phyloP scores from a whole-genome alignment of 2,329 filamentous ascomycete species.

The Cercospora sesami region DNA sequence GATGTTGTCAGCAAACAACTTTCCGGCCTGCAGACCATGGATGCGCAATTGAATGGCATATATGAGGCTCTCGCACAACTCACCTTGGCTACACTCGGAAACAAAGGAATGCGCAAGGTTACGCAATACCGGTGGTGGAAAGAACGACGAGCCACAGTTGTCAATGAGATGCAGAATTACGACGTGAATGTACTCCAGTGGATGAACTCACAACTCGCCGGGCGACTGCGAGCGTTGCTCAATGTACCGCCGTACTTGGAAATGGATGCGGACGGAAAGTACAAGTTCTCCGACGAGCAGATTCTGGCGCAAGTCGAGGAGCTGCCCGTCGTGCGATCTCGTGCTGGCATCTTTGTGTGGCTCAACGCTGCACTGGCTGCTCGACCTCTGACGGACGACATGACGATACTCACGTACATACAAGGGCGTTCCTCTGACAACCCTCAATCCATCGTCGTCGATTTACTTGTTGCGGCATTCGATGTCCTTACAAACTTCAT shows the following conservation, averaged over 20 bases:
- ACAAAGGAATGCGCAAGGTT: conserved; percentile 29
- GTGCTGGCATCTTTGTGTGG: conserved; percentile 82
- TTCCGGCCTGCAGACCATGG: conserved; percentile 32
- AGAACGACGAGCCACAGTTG: conserved; percentile 28
- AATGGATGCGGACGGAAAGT: conserved; percentile 64
- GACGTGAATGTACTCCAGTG: conserved; percentile 38
- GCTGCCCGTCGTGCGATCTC: conserved; percentile 69
- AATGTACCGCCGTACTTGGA: conserved; percentile 61
- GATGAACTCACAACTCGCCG: conserved; percentile 36
- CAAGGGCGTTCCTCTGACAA: conserved; percentile 85
- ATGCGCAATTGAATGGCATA: conserved; percentile 28
- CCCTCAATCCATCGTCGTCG: conserved; percentile 72
- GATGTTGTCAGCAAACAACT: conserved; percentile 37
- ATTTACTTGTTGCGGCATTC: conserved; percentile 84
- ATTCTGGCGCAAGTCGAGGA: conserved; percentile 49
- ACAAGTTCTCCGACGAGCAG: conserved; percentile 61
- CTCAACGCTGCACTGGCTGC: conserved; percentile 79
- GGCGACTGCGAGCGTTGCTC: conserved; percentile 34
- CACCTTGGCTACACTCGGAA: conserved; percentile 34
- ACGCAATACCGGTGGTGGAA: conserved; percentile 37
- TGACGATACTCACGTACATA: conserved; percentile 73
- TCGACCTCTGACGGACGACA: conserved; percentile 80
- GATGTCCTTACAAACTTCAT: conserved; percentile 86
- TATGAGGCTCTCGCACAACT: conserved; percentile 39
- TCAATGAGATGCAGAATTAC: conserved; percentile 36